A percentile compares a stretch with the other conserved stretches of the same genome.
These are phyloP conservation scores for Sarcomyxa edulis DNA, from an alignment of 768 basidiomycete genomes.

Conservation along the genomic window DNA sequence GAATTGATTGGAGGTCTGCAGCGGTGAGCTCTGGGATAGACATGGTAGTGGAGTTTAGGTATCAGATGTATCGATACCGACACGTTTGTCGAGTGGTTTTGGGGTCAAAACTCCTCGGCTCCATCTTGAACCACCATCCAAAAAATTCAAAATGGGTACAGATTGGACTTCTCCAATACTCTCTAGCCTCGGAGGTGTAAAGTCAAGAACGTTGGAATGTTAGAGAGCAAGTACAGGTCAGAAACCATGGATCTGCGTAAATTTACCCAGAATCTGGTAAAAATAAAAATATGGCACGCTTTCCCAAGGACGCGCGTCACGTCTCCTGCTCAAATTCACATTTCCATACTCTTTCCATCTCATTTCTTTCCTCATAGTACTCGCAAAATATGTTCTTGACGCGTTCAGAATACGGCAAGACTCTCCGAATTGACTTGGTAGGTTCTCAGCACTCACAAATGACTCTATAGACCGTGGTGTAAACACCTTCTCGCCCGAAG, in stretches of 20 bases:
- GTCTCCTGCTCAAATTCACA: neutral
- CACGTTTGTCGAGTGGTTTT: too few species aligned
- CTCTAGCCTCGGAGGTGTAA: too few species aligned
- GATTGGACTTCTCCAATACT: too few species aligned
- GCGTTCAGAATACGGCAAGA: conserved; percentile 88
- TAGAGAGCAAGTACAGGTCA: too few species aligned
- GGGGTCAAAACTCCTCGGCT: too few species aligned
- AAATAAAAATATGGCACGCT: too few species aligned
- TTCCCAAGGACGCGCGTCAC: conserved; percentile 1
- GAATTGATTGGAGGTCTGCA: conserved; percentile 50
- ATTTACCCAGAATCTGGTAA: too few species aligned
- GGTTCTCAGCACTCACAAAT: neutral
- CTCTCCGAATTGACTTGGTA: conserved; percentile 4
- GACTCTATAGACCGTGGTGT: conserved; percentile 79
- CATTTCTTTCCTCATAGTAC: conserved; percentile 7
- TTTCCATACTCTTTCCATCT: neutral
- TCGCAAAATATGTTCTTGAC: conserved; percentile 91
- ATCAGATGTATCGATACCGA: too few species aligned
- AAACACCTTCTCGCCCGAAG: conserved; percentile 98
- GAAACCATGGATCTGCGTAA: too few species aligned
- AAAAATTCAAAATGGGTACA: too few species aligned
- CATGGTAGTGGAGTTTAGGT: conserved; percentile 21
- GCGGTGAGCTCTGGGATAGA: conserved; percentile 32
- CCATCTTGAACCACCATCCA: too few species aligned
- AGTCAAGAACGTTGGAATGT: too few species aligned